These are phyloP conservation scores for Sphaerobolus stellatus DNA, from an alignment of 1,284 basidiomycete species.

Conservation along the genomic window DNA sequence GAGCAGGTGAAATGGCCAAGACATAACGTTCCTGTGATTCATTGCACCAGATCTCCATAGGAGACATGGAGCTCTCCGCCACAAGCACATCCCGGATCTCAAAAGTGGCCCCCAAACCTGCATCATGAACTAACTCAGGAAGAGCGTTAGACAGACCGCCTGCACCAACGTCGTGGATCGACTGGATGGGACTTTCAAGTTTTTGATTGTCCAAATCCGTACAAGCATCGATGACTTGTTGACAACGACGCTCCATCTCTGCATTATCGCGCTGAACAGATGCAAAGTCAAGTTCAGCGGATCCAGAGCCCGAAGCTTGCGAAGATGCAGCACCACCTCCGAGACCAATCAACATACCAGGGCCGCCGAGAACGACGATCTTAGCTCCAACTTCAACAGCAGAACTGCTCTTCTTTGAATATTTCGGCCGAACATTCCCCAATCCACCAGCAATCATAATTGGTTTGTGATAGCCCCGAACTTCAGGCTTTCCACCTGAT, in stretches of 20 bases:
- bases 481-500: constrained; percentile 49
- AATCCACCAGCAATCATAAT: constrained; percentile 99
- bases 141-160: constrained; percentile 96
- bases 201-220: constrained; percentile 59
- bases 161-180: constrained; percentile 97
- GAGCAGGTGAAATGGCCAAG: constrained; percentile 72
- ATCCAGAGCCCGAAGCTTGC: constrained; percentile 83
- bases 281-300: constrained; percentile 94
- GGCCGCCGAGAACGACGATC: constrained; percentile 94
- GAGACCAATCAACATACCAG: constrained; percentile 94
- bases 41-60: constrained; percentile 99
- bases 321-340: constrained; percentile 96
- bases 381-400: constrained; percentile 77
- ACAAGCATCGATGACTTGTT: constrained; percentile 96
- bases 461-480: constrained; percentile 98
- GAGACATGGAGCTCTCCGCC: constrained; percentile 92
- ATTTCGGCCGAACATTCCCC: constrained; percentile 85
- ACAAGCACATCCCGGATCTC: constrained; percentile 94
- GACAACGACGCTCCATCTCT: constrained; percentile 96
- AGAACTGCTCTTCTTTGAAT: constrained; percentile 64
- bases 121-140: constrained; percentile 96
- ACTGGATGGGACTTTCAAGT: constrained; percentile 96
- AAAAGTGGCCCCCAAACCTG: constrained; percentile 86
- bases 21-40: constrained; percentile 99
- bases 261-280: constrained; percentile 98